Percentiles rank a stretch among this genome's conserved stretches.
Conservation (phyloP, 2,329 filamentous ascomycete species). For the Xylaria sp. region DNA sequence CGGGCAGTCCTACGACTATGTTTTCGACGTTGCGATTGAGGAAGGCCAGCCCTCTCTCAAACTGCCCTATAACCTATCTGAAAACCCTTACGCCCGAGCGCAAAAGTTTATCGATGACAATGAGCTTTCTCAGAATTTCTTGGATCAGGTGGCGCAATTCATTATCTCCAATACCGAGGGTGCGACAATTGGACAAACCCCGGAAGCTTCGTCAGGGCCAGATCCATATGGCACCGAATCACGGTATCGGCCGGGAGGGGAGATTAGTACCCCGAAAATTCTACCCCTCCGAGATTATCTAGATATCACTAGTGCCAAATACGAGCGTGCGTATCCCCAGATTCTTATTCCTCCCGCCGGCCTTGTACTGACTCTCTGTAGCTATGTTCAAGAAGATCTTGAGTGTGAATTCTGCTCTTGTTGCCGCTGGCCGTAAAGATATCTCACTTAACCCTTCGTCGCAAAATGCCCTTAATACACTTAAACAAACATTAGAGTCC, state of each 20-base stretch:
- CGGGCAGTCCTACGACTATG: slow-evolving; percentile 92
- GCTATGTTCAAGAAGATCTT: slow-evolving; percentile 80
- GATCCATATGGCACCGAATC: slow-evolving; percentile 84
- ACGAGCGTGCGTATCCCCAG: slow-evolving; percentile 57
- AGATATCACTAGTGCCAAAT: slow-evolving; percentile 78
- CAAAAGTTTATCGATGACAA: slow-evolving; percentile 92
- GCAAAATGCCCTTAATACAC: slow-evolving; percentile 66
- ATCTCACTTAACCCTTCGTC: slow-evolving; percentile 78
- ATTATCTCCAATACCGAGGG: slow-evolving; percentile 91
- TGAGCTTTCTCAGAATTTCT: slow-evolving; percentile 84
- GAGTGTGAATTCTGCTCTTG: slow-evolving; percentile 77
- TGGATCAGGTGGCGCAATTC: slow-evolving; percentile 93
- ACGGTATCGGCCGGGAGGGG: slow-evolving; percentile 80
- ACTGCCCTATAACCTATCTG: slow-evolving; percentile 90
- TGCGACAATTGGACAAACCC: slow-evolving; percentile 76
- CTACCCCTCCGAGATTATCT: slow-evolving; percentile 85
- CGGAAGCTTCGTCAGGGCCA: slow-evolving; percentile 59
- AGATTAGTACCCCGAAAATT: slow-evolving; percentile 59
- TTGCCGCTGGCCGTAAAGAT: slow-evolving; percentile 77
- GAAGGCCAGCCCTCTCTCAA: slow-evolving; percentile 93
- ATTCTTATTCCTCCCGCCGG: neutral
- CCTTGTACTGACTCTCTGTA: slow-evolving; percentile 33
- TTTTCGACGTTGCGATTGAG: slow-evolving; percentile 96
- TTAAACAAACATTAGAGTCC: slow-evolving; percentile 72
- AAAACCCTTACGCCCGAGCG: slow-evolving; percentile 92